These are phyloP conservation scores for Bonia amplexicaulis DNA, from an alignment of 176 grass and related monocot species.

Conservation along the genomic window DNA sequence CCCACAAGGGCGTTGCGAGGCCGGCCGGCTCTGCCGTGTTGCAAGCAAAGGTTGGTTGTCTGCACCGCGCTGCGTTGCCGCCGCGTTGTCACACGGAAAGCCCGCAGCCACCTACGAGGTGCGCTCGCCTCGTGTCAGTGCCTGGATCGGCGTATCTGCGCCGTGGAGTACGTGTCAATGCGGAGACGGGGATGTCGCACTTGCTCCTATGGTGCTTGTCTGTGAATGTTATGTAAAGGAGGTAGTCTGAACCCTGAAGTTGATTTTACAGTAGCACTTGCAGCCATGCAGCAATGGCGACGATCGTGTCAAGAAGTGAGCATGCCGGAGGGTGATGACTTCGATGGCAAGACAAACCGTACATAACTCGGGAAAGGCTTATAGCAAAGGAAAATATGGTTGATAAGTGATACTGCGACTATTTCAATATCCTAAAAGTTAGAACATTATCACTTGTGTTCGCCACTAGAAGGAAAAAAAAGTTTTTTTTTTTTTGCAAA, in stretches of 20 bases:
- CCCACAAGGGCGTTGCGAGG: not conserved
- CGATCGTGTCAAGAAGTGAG: not conserved
- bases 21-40: not conserved
- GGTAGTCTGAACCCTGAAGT: not conserved
- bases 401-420: no score
- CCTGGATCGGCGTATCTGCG: constrained; percentile 19
- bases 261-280: not conserved
- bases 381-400: no score
- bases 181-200: not conserved
- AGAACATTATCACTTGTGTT: not conserved
- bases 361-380: no score
- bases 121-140: not conserved
- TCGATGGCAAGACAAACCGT: not conserved
- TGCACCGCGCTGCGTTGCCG: not conserved
- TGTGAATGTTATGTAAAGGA: not conserved
- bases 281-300: not conserved
- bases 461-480: not conserved
- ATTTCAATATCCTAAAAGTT: not conserved
- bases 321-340: not conserved
- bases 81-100: constrained; percentile 8
- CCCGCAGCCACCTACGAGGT: not conserved
- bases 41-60: not conserved
- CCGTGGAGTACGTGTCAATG: constrained; percentile 28
- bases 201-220: not conserved
- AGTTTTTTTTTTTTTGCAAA: no score